These are phyloP conservation scores for Fusarium subglutinans DNA, from an alignment of 2,329 filamentous ascomycete genomes.

Conservation along the genomic window DNA sequence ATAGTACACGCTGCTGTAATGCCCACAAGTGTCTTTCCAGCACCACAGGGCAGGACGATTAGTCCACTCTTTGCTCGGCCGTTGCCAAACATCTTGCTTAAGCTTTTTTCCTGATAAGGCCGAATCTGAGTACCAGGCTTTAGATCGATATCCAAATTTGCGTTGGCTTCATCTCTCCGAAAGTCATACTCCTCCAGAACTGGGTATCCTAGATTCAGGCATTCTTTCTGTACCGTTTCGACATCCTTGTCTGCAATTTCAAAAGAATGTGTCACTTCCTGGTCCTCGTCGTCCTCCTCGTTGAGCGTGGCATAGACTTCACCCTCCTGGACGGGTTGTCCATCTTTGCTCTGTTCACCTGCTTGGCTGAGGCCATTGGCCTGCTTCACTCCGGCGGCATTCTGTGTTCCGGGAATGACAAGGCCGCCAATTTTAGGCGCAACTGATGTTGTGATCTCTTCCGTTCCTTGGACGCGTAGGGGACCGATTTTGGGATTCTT, in stretches of 20 bases:
- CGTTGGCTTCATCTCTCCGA: conserved; percentile 86
- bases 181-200: conserved; percentile 98
- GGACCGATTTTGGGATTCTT: conserved; percentile 84
- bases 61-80: conserved; percentile 96
- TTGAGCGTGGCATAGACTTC: conserved; percentile 78
- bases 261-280: conserved; percentile 91
- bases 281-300: conserved; percentile 87
- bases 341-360: conserved; percentile 54
- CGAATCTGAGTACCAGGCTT: conserved; percentile 90
- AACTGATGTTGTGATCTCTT: conserved; percentile 79
- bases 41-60: conserved; percentile 95
- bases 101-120: conserved; percentile 94
- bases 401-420: conserved; percentile 93
- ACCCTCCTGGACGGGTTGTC: conserved; percentile 65
- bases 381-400: conserved; percentile 88
- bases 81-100: conserved; percentile 99
- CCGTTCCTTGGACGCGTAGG: conserved; percentile 76
- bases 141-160: conserved; percentile 92
- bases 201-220: conserved; percentile 84
- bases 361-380: conserved; percentile 56
- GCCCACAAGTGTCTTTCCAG: conserved; percentile 97
- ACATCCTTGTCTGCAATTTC: conserved; percentile 86
- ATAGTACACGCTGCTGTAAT: conserved; percentile 98
- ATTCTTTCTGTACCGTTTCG: conserved; percentile 88
- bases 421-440: conserved; percentile 88